phyloP scores from a whole-genome alignment of 768 basidiomycete species.

The Pulveroboletus sp. region DNA sequence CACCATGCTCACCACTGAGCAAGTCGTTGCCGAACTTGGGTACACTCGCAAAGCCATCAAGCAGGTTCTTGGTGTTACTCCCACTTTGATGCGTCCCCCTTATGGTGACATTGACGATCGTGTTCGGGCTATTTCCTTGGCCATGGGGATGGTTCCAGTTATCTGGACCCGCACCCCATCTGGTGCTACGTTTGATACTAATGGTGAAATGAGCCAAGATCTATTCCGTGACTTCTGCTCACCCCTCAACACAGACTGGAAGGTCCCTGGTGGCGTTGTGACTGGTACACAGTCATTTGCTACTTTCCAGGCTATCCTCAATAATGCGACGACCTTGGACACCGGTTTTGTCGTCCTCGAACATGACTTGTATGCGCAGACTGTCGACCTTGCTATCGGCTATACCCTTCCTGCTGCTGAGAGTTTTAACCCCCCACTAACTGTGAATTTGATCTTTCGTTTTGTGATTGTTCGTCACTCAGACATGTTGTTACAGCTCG shows the following conservation, averaged over 20 bases:
- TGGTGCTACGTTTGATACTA: conserved; percentile 63
- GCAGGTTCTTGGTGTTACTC: conserved; percentile 67
- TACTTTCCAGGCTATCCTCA: conserved; percentile 72
- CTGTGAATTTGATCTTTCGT: conserved; percentile 36
- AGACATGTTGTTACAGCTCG: conserved; percentile 38
- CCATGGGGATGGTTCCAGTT: conserved; percentile 89
- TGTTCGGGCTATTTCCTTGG: conserved; percentile 82
- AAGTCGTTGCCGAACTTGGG: conserved; percentile 91
- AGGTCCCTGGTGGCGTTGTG: conserved; percentile 72
- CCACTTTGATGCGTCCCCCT: conserved; percentile 75
- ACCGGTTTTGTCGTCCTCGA: conserved; percentile 86
- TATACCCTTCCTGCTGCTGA: conserved; percentile 80
- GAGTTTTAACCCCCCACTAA: conserved; percentile 59
- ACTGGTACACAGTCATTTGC: conserved; percentile 60
- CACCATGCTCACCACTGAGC: conserved; percentile 68
- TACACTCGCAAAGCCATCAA: conserved; percentile 89
- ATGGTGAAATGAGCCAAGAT: conserved; percentile 42
- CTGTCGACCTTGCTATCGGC: conserved; percentile 86
- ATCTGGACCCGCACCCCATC: conserved; percentile 76
- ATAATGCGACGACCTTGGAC: conserved; percentile 54
- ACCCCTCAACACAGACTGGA: conserved; percentile 60
- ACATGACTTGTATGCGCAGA: conserved; percentile 81
- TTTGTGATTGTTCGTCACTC: neutral
- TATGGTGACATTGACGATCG: conserved; percentile 90
- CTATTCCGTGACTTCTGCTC: neutral